Conservation (phyloP, 768 basidiomycete species). For the Tephrocybe sp. region DNA sequence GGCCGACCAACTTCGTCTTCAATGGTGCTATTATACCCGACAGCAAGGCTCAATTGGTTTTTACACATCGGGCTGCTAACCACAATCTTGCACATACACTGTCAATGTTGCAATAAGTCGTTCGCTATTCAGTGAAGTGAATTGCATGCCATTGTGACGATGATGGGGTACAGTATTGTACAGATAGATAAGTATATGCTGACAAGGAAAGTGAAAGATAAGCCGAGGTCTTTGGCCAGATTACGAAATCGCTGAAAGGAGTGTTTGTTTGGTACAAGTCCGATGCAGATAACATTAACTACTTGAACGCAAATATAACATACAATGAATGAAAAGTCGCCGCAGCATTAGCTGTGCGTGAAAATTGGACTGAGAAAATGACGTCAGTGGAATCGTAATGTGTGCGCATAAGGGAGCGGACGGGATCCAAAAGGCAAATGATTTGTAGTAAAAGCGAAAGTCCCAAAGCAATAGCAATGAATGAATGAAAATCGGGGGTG, state of each 20-base stretch:
- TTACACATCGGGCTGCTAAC: constrained; percentile 18
- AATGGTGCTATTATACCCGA: constrained; percentile 34
- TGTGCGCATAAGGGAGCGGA: neutral
- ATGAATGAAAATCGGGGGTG: neutral
- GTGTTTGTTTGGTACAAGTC: constrained; percentile 21
- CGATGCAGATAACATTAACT: constrained; percentile 17
- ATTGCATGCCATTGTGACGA: constrained; percentile 5
- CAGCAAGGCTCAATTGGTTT: constrained; percentile 29
- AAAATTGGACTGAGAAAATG: too few species aligned
- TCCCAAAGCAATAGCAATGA: neutral
- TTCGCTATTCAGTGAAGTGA: neutral
- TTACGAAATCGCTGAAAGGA: constrained; percentile 8
- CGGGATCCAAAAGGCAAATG: constrained; percentile 1
- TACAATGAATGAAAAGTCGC: neutral
- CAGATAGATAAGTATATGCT: constrained; percentile 15
- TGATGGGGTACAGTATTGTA: constrained; percentile 14
- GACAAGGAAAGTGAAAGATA: constrained; percentile 7
- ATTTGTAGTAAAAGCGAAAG: neutral
- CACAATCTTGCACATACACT: neutral
- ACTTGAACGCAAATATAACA: neutral
- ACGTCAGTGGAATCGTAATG: constrained; percentile 2
- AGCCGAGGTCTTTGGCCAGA: neutral
- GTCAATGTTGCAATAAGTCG: neutral
- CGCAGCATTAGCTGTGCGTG: constrained; percentile 14
- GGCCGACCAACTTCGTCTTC: constrained; percentile 30